phyloP scores from a whole-genome alignment of 345 rosid genomes.

The Populus davidiana region DNA sequence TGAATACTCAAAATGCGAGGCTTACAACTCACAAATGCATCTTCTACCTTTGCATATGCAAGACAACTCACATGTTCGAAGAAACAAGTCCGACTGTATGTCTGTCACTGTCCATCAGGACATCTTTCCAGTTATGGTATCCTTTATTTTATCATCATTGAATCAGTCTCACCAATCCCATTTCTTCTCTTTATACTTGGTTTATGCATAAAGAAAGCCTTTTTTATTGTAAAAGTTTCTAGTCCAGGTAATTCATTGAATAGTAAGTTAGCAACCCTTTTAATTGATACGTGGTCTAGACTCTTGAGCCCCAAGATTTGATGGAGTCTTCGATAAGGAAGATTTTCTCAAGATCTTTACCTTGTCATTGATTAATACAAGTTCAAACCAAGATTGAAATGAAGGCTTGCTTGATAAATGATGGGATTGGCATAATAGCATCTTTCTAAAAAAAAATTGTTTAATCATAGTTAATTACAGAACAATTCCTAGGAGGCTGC shows the following conservation, averaged over 20 bases:
- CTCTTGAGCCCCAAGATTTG: not conserved
- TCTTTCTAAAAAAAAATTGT: not conserved
- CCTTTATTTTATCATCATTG: too few species aligned
- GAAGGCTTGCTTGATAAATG: not conserved
- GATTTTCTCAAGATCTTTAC: not conserved
- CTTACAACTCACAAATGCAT: not conserved
- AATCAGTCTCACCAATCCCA: not conserved
- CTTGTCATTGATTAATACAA: not conserved
- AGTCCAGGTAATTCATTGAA: not conserved
- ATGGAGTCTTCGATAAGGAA: not conserved
- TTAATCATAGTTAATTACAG: not conserved
- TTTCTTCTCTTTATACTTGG: not conserved
- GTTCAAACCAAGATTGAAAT: not conserved
- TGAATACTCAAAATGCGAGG: not conserved
- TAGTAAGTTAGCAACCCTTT: too few species aligned
- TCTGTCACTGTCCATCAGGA: not conserved
- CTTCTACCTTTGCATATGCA: not conserved
- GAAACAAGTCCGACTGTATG: not conserved
- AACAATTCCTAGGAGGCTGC: not conserved
- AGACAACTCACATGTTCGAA: not conserved
- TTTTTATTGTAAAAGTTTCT: not conserved
- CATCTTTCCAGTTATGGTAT: not conserved
- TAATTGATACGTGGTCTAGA: too few species aligned
- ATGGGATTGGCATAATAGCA: not conserved
- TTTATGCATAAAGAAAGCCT: not conserved